Base-by-base conservation (phyloP, 257 asterid species). In the Lithospermum erythrorhizon region DNA sequence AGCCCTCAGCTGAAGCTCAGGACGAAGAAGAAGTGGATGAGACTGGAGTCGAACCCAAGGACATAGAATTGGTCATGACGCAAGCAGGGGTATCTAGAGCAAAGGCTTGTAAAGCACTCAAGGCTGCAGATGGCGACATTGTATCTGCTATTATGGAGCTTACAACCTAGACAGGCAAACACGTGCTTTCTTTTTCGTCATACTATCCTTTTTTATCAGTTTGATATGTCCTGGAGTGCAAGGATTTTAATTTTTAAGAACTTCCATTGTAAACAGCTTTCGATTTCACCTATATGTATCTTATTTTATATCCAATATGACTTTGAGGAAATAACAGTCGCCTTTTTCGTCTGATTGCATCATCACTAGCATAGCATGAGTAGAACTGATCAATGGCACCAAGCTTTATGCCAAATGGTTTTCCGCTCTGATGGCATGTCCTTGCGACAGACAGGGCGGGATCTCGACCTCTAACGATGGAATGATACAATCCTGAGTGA, bases 11-110 rank as follows among this genome's bases (percentile, higher is more conserved):
- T 6, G 58, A 58, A 30, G 66, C 66, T 30, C 83, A 75, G 47
- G 94, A 84, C 35, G 94, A 82, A 7, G 94, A 84, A 66, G 94
- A 84, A 8, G 89, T 77, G 2, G 89, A 84, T 41, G 94, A 84
- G 59, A 72, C 81, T 0, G 84, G 83, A 1, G 84, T 84, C 6
- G 89, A 84, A 30, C 82, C 89, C 0, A 76, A 76, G 80, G 93
- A 84, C 55, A 67, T 84, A 5, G 87, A 81, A 71, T 62, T 83
- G 79, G 85, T 83, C 32, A 83, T 81, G 84, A 78, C 80, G 11
- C 84, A 78, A 61, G 82, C 81, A 2, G 84, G 82, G 51, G 82
- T 81, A 52, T 68, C 82, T 6, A 69, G 81, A 62, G 63, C 74
- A 25, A 72, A 79, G 64, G 81, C 87, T 13, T 78, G 69, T 53